Evolutionary conservation across 2,329 filamentous ascomycete species (phyloP).

Genomic region (Penicillium psychrosexuale): DNA sequence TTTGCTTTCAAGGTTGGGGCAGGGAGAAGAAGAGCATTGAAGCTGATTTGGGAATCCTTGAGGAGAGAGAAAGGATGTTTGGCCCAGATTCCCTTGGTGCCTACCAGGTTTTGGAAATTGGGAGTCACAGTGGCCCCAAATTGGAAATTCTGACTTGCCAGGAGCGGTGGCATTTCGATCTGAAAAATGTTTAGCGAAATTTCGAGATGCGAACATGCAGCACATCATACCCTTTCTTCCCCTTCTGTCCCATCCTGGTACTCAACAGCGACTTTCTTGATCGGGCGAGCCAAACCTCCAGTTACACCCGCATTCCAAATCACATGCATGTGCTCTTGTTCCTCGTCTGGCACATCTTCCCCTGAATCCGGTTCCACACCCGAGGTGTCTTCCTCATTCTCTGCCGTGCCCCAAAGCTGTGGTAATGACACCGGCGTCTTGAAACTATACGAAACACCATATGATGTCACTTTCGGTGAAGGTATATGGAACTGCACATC

Average conservation of each 20-base stretch:
- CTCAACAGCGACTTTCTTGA: constrained; percentile 22
- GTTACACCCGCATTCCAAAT: constrained; percentile 32
- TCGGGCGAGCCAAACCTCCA: constrained; percentile 28
- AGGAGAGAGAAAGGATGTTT: constrained; percentile 33
- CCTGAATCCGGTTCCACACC: constrained; percentile 16
- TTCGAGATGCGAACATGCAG: not conserved
- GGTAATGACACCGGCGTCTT: constrained; percentile 34
- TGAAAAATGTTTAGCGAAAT: constrained; percentile 20
- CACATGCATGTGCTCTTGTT: constrained; percentile 23
- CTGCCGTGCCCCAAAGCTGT: constrained; percentile 17
- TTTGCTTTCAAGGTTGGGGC: constrained; percentile 28
- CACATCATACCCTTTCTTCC: constrained; percentile 26
- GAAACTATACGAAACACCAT: constrained; percentile 36
- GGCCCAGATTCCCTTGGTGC: constrained; percentile 28
- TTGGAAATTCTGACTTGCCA: constrained; percentile 29
- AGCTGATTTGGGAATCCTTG: constrained; percentile 28
- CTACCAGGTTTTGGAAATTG: constrained; percentile 26
- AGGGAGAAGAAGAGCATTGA: constrained; percentile 34
- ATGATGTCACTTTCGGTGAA: constrained; percentile 23
- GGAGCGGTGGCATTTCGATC: constrained; percentile 30
- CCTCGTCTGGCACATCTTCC: constrained; percentile 12
- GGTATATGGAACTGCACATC: constrained; percentile 32
- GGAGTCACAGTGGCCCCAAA: constrained; percentile 35
- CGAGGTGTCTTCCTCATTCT: constrained; percentile 18
- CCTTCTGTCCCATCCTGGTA: constrained; percentile 28